Percentiles rank a stretch among this genome's conserved stretches.
These are phyloP conservation scores for Flammula alnicola DNA, from an alignment of 1,284 basidiomycete genomes.

Conservation along the genomic window DNA sequence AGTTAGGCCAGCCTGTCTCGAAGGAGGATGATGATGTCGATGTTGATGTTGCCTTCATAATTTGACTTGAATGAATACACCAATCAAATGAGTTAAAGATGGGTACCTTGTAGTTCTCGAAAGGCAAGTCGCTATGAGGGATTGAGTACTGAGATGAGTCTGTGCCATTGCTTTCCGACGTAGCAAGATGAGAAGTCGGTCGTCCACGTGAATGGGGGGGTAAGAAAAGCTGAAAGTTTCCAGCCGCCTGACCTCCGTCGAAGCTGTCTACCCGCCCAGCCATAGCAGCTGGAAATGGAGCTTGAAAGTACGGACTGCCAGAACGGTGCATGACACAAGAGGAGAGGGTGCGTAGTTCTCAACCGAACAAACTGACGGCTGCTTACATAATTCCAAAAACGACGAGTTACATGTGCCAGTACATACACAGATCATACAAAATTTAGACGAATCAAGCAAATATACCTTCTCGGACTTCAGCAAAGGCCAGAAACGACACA, in stretches of 20 bases:
- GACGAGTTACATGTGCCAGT: slow-evolving; percentile 1
- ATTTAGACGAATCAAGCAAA: neutral
- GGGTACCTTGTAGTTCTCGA: slow-evolving; percentile 13
- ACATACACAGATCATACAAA: slow-evolving; percentile 2
- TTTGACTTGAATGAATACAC: slow-evolving; percentile 11
- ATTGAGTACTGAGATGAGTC: slow-evolving; percentile 14
- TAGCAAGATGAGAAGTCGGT: slow-evolving; percentile 10
- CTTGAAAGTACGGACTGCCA: neutral
- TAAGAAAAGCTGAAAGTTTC: slow-evolving; percentile 9
- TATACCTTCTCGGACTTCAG: slow-evolving; percentile 1
- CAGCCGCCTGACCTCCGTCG: slow-evolving; percentile 8
- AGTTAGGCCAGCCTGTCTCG: slow-evolving; percentile 13
- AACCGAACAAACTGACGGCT: too few species aligned
- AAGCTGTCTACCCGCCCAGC: slow-evolving; percentile 8
- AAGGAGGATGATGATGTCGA: slow-evolving; percentile 12
- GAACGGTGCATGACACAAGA: neutral
- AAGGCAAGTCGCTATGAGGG: slow-evolving; percentile 11
- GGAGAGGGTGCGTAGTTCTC: too few species aligned
- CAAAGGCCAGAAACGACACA: neutral
- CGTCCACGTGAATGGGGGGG: slow-evolving; percentile 5
- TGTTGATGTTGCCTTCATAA: slow-evolving; percentile 11
- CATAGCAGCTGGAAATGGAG: slow-evolving; percentile 8
- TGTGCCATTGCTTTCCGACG: slow-evolving; percentile 14
- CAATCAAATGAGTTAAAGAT: slow-evolving; percentile 9
- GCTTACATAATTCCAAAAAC: slow-evolving; percentile 8